Conservation (phyloP, 2,329 filamentous ascomycete species). For the Sclerotinia nivalis region DNA sequence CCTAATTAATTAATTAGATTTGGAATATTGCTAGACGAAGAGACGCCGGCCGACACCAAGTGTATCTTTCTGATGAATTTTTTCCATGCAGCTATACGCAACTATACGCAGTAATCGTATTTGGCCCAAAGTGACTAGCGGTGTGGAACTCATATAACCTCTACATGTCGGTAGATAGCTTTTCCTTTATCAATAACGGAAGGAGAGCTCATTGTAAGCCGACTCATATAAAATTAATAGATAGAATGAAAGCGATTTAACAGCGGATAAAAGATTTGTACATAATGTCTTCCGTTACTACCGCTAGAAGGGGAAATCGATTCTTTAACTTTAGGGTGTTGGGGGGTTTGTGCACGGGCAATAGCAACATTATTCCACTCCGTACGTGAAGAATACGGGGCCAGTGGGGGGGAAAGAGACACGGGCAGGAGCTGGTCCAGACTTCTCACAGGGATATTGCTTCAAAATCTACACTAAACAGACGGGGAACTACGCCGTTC, state of each 20-base stretch:
- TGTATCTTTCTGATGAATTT: not conserved
- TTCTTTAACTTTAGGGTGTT: not conserved
- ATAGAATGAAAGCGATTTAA: not conserved
- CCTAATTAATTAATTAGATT: constrained; percentile 4
- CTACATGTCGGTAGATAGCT: not conserved
- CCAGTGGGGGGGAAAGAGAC: not conserved
- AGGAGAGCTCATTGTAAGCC: not conserved
- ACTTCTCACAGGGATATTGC: constrained; percentile 3
- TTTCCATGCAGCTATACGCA: not conserved
- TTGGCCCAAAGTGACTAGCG: constrained; percentile 16
- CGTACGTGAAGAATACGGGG: constrained; percentile 6
- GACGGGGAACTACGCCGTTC: constrained; percentile 16
- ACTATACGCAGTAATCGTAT: constrained; percentile 15
- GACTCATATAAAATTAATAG: too few relatives aligned
- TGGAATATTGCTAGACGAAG: constrained; percentile 2
- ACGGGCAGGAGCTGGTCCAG: constrained; percentile 9
- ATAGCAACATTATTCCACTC: not conserved
- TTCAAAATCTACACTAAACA: not conserved
- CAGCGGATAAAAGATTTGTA: not conserved
- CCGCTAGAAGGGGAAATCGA: not conserved
- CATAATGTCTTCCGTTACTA: not conserved
- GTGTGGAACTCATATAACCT: constrained; percentile 11
- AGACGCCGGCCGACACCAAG: constrained; percentile 4
- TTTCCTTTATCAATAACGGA: not conserved
- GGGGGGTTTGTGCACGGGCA: not conserved